Base-by-base conservation (phyloP, 2,329 filamentous ascomycete genomes). In the Pseudogymnoascus sp. region DNA sequence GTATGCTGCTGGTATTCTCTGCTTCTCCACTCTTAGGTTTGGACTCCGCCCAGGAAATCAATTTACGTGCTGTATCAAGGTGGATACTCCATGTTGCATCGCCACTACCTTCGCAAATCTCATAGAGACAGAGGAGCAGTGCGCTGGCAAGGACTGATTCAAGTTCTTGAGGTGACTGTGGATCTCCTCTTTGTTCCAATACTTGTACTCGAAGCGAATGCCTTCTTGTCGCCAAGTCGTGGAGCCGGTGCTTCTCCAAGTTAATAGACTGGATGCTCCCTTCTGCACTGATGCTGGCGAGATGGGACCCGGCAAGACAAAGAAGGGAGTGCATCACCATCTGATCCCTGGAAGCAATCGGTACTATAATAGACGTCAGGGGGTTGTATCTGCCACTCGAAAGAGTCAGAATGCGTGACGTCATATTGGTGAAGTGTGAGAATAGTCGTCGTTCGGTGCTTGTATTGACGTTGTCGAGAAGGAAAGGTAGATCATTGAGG, bases 91-190 rank as follows among this genome's bases (percentile, higher is more conserved):
- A 68, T 3, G 40, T 24, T 28, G 60, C 41, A 46, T 66, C 62
- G 6, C 62, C 62, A 11, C 31, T 68, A 1, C 69, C 69, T 53
- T 66, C 65, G 22, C 65, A 69, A 4, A 67, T 63, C 22, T 69
- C 68, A 43, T 66, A 67, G 2, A 70, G 35, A 37, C 63, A 66
- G n/a, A 70, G 64, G 0, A 69, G 59, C 3, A 68, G 53, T 26
- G 65, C 66, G 10, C 65, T 67, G 1, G 65, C 65, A 26, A 69
- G 59, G 12, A 63, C 53, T 28, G 37, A 31, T 11, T 66, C 63
- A 33, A 33, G 31, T 33, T 33, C 31, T 33, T 33, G 31, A 33
- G 31, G 31, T 33, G 31, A 33, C 31, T 33, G 31, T 33, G 31
- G 31, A 10, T 10, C 31, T 33, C 8, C 8, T 22, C 35, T 38